Evolutionary conservation across 305 asterid genomes (phyloP), one percentile per base, ranked within the genome.

Genomic region (Withania somnifera): DNA sequence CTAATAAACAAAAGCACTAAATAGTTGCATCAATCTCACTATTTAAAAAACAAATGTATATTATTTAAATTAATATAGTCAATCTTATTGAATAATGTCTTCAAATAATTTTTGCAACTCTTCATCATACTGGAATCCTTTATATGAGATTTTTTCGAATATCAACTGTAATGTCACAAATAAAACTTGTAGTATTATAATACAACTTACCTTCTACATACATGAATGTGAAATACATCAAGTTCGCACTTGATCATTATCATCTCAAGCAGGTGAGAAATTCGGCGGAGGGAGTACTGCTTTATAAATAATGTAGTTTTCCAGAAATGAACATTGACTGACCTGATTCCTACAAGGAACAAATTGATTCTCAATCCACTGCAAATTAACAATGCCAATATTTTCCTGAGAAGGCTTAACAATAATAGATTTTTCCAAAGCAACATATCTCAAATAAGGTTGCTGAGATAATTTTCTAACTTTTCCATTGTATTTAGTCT

Each of bases 351-450:
- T 91, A 54, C 90, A 90, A 81, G 95, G 95, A 38, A 91, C 84
- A 19, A 78, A 68, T 60, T 90, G 90, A 85, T 91, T 93, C 63
- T 89, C 85, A 36, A 91, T 78, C 95, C 93, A 90, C 77, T 91
- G 93, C 34, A 90, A 88, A 73, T 91, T 93, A 2, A 91, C 93
- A 8, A 91, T 92, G 51, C 95, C 93, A 11, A 91, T 90, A 75
- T 83, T 91, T 64, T 90, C 91, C 76, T 91, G 91, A 56, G 95
- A 92, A 80, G 92, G 89, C 93, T 91, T 82, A 36, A 61, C 24
- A 77, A 42, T 28, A 60, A 60, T n/a, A n/a, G 1, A 28, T 26
- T 58, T 58, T 4, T n/a, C 67, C 67, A 58, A 24, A 22, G 14
- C 63, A 57, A 10, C 67, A 58, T 58, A 11, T 58, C 34, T 24